These are phyloP conservation scores for Litsea cubeba DNA, from an alignment of 164 flowering plant species.

Conservation along the genomic window DNA sequence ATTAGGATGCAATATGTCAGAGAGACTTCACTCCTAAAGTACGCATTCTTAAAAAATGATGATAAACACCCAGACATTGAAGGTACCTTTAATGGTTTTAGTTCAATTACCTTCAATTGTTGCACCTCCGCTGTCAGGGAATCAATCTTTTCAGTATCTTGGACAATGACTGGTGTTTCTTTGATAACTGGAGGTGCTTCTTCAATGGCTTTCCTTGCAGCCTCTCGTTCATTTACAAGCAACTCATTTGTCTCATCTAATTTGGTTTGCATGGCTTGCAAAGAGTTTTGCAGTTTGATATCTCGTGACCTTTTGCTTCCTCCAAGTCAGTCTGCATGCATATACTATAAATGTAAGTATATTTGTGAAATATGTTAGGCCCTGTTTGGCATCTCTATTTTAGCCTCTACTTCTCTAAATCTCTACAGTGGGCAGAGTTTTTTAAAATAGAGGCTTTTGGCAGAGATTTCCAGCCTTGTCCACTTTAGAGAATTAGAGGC, in stretches of 20 bases:
- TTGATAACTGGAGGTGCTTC: conserved; percentile 43
- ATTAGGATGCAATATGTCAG: too few relatives aligned
- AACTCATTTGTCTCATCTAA: conserved; percentile 49
- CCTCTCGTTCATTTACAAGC: conserved; percentile 48
- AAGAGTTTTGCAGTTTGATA: conserved; percentile 36
- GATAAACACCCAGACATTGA: too few relatives aligned
- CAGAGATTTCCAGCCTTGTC: too few relatives aligned
- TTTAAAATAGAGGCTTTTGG: too few relatives aligned
- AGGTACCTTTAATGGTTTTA: not conserved
- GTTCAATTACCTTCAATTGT: conserved; percentile 56
- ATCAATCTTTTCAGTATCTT: conserved; percentile 57
- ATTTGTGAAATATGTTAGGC: not conserved
- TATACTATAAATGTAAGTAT: not conserved
- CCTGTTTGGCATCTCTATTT: too few relatives aligned
- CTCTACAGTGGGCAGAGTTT: too few relatives aligned
- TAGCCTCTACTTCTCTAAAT: too few relatives aligned
- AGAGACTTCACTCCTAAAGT: too few relatives aligned
- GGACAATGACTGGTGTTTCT: conserved; percentile 42
- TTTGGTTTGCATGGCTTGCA: conserved; percentile 41
- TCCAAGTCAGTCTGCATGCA: conserved; percentile 58
- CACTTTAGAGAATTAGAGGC: too few relatives aligned
- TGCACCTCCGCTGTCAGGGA: conserved; percentile 56
- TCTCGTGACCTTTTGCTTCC: conserved; percentile 62
- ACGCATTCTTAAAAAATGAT: too few relatives aligned
- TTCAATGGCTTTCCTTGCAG: conserved; percentile 48